Percentiles rank a stretch among this genome's conserved stretches.
Conservation (phyloP, 805 yeast species). For the Lipomyces yamanashiensis region DNA sequence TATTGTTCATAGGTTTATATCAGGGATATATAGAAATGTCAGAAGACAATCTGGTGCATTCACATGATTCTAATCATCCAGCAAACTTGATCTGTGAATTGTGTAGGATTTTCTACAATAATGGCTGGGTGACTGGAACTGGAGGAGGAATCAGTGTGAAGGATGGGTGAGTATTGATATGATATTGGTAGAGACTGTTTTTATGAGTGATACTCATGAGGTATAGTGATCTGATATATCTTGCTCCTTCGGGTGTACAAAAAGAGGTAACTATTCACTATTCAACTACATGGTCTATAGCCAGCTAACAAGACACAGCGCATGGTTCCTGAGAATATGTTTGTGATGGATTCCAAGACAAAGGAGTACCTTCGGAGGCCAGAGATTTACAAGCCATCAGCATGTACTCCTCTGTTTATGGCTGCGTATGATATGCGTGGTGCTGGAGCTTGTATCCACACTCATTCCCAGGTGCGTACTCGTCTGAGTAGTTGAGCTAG, state of each 20-base stretch:
- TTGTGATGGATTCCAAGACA: slow-evolving; percentile 66
- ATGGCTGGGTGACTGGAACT: slow-evolving; percentile 94
- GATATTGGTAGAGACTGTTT: neutral
- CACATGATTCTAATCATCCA: slow-evolving; percentile 68
- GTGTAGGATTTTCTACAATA: slow-evolving; percentile 73
- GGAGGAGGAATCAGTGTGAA: slow-evolving; percentile 92
- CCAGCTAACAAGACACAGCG: slow-evolving; percentile 45
- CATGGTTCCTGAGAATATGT: slow-evolving; percentile 79
- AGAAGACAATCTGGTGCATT: slow-evolving; percentile 41
- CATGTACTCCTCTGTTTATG: slow-evolving; percentile 88
- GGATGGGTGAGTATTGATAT: slow-evolving; percentile 43
- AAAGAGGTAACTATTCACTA: slow-evolving; percentile 59
- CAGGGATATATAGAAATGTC: neutral
- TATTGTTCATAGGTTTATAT: too few relatives aligned
- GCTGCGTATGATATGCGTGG: slow-evolving; percentile 68
- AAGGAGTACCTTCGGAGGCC: slow-evolving; percentile 66
- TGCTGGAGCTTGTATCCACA: slow-evolving; percentile 93
- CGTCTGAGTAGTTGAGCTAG: neutral
- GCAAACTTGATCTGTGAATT: slow-evolving; percentile 84
- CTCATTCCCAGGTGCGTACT: slow-evolving; percentile 70
- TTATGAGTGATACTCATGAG: neutral
- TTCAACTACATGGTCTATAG: too few relatives aligned
- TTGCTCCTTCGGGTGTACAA: slow-evolving; percentile 97
- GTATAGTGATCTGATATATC: slow-evolving; percentile 56
- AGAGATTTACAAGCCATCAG: slow-evolving; percentile 75